Base-by-base conservation (phyloP, 106 monocot genomes). In the Chionographis japonica region DNA sequence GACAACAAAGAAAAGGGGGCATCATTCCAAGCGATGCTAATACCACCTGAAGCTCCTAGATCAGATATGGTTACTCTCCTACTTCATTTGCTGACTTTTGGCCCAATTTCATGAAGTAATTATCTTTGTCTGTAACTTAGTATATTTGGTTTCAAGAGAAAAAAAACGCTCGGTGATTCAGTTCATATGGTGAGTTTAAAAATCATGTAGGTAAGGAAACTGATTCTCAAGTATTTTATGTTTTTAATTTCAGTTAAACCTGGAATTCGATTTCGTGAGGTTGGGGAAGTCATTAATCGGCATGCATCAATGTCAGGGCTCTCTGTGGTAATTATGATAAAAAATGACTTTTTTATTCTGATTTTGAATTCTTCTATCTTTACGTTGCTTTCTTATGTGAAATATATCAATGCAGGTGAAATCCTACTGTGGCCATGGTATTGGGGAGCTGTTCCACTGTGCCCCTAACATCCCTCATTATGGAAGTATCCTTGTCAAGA, bases 391-490 rank as follows among this genome's bases (percentile, higher is more conserved):
- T 37, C 36, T 50, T 27, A 57, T 60, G 15, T 10, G 14, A 38
- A 46, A 17, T 43, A 12, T 69, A 40, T 68, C 7, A 9, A 65
- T 80, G 54, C 75, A 98, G 98, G 98, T 98, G 15, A 98, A 98
- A 78, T 98, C 98, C 55, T 93, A 93, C 59, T 98, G 98, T 72
- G 98, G 98, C 20, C 98, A 98, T 88, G 98, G 98, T 79, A 98
- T 98, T 63, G 98, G 98, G 58, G 98, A 98, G 68, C 63, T 98
- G 35, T 98, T 98, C 70, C 98, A 98, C 37, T 98, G 98, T 71
- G 98, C 98, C 43, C 98, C 98, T 69, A 93, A 92, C 61, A 93
- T 98, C 62, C 98, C 98, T 79, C 98, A 98, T 68, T 98, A 98
- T 81, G 80, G 62, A 83, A 93, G 98, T 98, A 98, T 90, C 83